A percentile compares a stretch with the other conserved stretches of the same genome.
Evolutionary conservation across 2,329 filamentous ascomycete species (phyloP).

Genomic region (Ophiosphaerella korrae): DNA sequence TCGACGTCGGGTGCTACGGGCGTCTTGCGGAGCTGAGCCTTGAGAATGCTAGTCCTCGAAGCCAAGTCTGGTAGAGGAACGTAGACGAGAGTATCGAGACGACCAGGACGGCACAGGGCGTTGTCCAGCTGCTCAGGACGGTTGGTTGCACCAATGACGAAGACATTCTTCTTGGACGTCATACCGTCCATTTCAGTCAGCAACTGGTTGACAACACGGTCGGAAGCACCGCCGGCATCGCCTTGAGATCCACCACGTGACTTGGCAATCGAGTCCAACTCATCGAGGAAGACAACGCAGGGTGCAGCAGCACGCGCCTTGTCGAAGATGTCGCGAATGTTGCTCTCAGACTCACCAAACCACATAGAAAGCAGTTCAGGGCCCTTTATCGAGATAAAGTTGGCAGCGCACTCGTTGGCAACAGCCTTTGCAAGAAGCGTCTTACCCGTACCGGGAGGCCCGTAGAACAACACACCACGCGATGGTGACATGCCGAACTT

Average conservation of each 20-base stretch:
- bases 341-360: slow-evolving; percentile 99
- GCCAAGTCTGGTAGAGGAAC: slow-evolving; percentile 93
- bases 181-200: slow-evolving; percentile 99
- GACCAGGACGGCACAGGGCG: slow-evolving; percentile 94
- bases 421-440: slow-evolving; percentile 99
- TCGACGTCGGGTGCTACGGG: slow-evolving; percentile 88
- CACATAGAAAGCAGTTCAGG: slow-evolving; percentile 99
- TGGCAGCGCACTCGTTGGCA: slow-evolving; percentile 98
- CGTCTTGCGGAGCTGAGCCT: slow-evolving; percentile 97
- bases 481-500: slow-evolving; percentile 99
- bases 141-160: slow-evolving; percentile 99
- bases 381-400: slow-evolving; percentile 99
- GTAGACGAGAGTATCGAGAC: slow-evolving; percentile 98
- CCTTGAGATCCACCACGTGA: slow-evolving; percentile 95
- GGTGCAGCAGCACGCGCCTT: slow-evolving; percentile 97
- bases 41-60: slow-evolving; percentile 87
- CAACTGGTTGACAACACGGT: slow-evolving; percentile 99
- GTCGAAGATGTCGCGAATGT: slow-evolving; percentile 99
- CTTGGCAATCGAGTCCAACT: slow-evolving; percentile 98
- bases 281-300: slow-evolving; percentile 98
- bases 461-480: slow-evolving; percentile 98
- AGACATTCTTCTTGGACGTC: slow-evolving; percentile 99
- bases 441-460: slow-evolving; percentile 99
- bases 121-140: slow-evolving; percentile 98
- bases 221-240: slow-evolving; percentile 95